Evolutionary conservation across 495 filamentous ascomycete species (phyloP), one percentile per base, ranked within the genome.

Genomic region (Saxispiralis lemnorum): DNA sequence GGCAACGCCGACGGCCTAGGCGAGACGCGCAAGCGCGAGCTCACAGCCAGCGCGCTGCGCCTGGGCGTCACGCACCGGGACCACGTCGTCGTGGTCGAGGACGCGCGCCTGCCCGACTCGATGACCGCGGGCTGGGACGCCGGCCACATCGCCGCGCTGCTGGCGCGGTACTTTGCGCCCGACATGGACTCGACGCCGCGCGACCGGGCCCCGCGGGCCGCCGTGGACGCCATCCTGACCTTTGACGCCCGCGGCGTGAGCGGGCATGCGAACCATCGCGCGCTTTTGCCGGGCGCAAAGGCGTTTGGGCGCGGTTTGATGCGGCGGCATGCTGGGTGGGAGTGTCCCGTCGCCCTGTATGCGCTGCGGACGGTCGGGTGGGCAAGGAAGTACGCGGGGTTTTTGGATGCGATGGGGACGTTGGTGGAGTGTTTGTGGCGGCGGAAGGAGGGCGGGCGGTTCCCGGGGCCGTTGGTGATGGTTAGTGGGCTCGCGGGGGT

Each of bases 1-100:
- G 83, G 81, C 77, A 67, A 95, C 56, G 85, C 89, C 16, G 83
- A 89, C 51, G 83, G 84, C 14, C 71, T 94, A 21, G 89, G 89
- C 44, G 70, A 79, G 44, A 78, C 73, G 36, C 72, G 89, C 46
- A 83, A 81, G 57, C 70, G 74, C 51, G 89, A 97, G 63, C 75
- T 97, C 14, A 67, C 77, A 20, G 75, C 82, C 56, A 84, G 78
- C 51, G 85, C 78, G 7, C 55, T 76, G 41, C 61, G 71, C 15
- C 71, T 97, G 14, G 89, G 89, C 7, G 58, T 97, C 16, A 69
- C 78, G 38, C 58, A 63, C 19, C 66, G 76, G 44, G 71, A 79
- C 14, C 85, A 93, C 58, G 76, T 95, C 20, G 76, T 81, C 34
- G 75, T 93, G 16, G 60, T 93, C 30, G 85, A 96, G 43, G 79